Conservation (phyloP, 768 basidiomycete species). For the Lentinula raphanica region DNA sequence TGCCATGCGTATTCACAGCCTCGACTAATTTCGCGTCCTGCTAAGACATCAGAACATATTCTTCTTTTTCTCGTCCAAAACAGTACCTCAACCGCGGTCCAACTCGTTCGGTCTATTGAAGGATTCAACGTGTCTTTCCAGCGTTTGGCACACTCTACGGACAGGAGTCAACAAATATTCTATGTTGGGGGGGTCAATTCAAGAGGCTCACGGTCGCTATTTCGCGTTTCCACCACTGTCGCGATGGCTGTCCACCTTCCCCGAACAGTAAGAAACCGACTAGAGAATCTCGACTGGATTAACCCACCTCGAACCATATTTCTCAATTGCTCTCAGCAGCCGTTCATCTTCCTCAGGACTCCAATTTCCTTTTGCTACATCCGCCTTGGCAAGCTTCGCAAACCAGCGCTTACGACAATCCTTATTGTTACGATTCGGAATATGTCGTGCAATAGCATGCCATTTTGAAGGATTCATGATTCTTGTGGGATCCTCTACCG, state of each 20-base stretch:
- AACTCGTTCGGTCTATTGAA: conserved; percentile 19
- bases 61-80: neutral
- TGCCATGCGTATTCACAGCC: conserved; percentile 21
- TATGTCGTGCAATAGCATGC: conserved; percentile 13
- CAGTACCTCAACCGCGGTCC: conserved; percentile 19
- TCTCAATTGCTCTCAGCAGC: conserved; percentile 49
- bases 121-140: conserved; percentile 25
- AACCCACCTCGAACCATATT: conserved; percentile 48
- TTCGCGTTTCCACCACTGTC: conserved; percentile 19
- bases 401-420: conserved; percentile 19
- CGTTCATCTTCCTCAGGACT: conserved; percentile 56
- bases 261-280: neutral
- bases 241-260: conserved; percentile 21
- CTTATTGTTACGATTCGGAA: conserved; percentile 25
- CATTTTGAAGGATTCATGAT: conserved; percentile 10
- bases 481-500: conserved; percentile 11
- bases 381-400: conserved; percentile 46
- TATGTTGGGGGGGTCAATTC: neutral
- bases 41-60: neutral
- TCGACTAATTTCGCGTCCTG: conserved; percentile 20
- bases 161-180: neutral
- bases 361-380: conserved; percentile 59
- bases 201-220: conserved; percentile 19
- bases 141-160: conserved; percentile 22
- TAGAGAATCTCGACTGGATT: neutral